Conservation (phyloP, 306 rosid genomes). For the Cajanus cajan region DNA sequence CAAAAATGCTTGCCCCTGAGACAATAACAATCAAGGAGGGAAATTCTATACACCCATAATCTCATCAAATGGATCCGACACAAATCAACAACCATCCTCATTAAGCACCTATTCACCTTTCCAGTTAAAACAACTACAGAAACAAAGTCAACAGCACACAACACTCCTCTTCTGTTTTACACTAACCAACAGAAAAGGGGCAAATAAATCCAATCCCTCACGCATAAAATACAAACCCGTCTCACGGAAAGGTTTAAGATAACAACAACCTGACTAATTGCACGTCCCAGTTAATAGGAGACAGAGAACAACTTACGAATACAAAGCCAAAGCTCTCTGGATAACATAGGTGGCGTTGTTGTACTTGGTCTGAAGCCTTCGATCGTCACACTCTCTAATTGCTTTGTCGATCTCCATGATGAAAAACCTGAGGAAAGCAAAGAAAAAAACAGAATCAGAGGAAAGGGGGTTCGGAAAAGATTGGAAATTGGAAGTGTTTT, state of each 20-base stretch:
- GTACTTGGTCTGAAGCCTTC: constrained; percentile 91
- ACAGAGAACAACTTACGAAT: constrained; percentile 65
- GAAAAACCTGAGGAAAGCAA: constrained; percentile 16
- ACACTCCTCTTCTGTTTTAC: constrained; percentile 7
- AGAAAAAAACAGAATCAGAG: constrained; percentile 14
- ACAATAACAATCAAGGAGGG: background rate
- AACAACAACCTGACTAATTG: background rate
- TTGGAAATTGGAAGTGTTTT: constrained; percentile 7
- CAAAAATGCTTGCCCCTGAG: background rate
- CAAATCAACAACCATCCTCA: constrained; percentile 25
- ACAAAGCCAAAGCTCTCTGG: constrained; percentile 82
- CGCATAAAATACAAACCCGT: constrained; percentile 22
- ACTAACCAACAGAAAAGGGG: background rate
- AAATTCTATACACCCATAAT: constrained; percentile 14
- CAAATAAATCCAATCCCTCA: constrained; percentile 12
- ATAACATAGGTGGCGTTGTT: constrained; percentile 80
- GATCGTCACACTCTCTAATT: constrained; percentile 73
- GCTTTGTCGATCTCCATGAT: constrained; percentile 92
- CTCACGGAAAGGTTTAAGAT: constrained; percentile 10
- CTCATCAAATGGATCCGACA: constrained; percentile 12
- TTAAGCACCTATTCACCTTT: background rate
- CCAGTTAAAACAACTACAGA: background rate
- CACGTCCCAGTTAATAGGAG: background rate
- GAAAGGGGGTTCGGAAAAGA: constrained; percentile 26
- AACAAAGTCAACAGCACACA: constrained; percentile 17